Conservation (phyloP, 2,329 filamentous ascomycete species). For the Mycosphaerella sp. region DNA sequence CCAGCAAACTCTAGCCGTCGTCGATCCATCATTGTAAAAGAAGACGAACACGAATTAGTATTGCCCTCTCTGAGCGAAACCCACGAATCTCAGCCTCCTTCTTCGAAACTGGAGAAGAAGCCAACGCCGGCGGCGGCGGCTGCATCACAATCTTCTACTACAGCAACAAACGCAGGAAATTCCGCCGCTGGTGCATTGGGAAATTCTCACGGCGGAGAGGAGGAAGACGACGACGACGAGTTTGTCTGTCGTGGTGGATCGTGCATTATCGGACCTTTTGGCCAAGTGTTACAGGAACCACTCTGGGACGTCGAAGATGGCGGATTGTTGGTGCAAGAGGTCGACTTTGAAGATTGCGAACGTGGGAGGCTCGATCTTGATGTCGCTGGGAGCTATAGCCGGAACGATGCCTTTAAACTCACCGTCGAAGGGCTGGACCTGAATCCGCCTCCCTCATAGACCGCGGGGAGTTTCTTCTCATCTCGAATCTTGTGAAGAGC, state of each 20-base stretch:
- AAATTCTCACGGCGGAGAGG: slow-evolving; percentile 16
- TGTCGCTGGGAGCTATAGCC: slow-evolving; percentile 76
- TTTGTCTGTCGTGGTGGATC: slow-evolving; percentile 72
- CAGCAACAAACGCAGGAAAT: no score
- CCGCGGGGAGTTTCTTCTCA: background rate
- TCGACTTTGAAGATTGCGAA: slow-evolving; percentile 83
- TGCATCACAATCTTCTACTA: no score
- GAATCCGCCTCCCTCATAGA: slow-evolving; percentile 6
- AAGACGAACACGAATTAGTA: slow-evolving; percentile 53
- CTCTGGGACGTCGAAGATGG: slow-evolving; percentile 71
- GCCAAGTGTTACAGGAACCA: slow-evolving; percentile 72
- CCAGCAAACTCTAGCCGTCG: slow-evolving; percentile 27
- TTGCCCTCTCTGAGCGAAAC: slow-evolving; percentile 30
- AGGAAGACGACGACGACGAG: slow-evolving; percentile 30
- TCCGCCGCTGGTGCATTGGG: background rate
- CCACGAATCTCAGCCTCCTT: slow-evolving; percentile 5
- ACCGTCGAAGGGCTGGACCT: slow-evolving; percentile 55
- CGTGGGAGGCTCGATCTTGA: slow-evolving; percentile 76
- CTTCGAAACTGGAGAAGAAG: background rate
- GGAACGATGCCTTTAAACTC: slow-evolving; percentile 59
- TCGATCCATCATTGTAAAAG: slow-evolving; percentile 37
- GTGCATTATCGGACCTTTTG: slow-evolving; percentile 70
- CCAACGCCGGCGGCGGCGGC: no score
- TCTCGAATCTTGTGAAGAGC: no score
- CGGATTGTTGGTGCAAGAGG: slow-evolving; percentile 61